A percentile compares a stretch with the other conserved stretches of the same genome.
Evolutionary conservation across 257 asterid genomes (phyloP).

Genomic region (Ilex aquifolium): DNA sequence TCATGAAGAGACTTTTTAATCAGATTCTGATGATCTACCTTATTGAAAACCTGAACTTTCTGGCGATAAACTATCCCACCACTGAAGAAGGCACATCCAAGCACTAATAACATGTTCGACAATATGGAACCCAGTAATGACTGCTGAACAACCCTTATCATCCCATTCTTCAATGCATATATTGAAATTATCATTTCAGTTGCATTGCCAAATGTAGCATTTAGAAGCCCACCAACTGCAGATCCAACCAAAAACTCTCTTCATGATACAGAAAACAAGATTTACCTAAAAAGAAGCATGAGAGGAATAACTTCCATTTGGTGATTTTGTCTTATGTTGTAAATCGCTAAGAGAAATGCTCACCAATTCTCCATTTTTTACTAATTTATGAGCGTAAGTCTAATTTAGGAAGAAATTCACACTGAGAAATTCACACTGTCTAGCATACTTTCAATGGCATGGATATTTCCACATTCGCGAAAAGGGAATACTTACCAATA

Average conservation of each 20-base stretch:
- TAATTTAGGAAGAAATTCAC: too few relatives aligned
- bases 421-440: too few relatives aligned
- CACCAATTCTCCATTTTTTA: too few relatives aligned
- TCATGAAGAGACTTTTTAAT: not conserved
- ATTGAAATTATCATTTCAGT: slow-evolving; percentile 96
- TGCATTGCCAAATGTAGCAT: slow-evolving; percentile 95
- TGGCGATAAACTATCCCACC: slow-evolving; percentile 77
- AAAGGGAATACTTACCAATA: too few relatives aligned
- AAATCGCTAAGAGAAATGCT: too few relatives aligned
- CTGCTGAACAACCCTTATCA: slow-evolving; percentile 90
- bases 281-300: not conserved
- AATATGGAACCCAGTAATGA: slow-evolving; percentile 92
- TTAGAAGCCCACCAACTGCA: slow-evolving; percentile 95
- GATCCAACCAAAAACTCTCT: slow-evolving; percentile 9
- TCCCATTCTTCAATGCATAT: slow-evolving; percentile 83
- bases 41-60: slow-evolving; percentile 73
- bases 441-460: too few relatives aligned
- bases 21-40: slow-evolving; percentile 39
- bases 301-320: too few relatives aligned
- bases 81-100: slow-evolving; percentile 93
- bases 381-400: too few relatives aligned
- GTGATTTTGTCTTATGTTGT: too few relatives aligned
- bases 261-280: not conserved
- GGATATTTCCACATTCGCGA: too few relatives aligned
- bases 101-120: slow-evolving; percentile 95